A percentile compares a stretch with the other conserved stretches of the same genome.
phyloP scores from a whole-genome alignment of 768 basidiomycete species.

The Multifurca ochricompacta region DNA sequence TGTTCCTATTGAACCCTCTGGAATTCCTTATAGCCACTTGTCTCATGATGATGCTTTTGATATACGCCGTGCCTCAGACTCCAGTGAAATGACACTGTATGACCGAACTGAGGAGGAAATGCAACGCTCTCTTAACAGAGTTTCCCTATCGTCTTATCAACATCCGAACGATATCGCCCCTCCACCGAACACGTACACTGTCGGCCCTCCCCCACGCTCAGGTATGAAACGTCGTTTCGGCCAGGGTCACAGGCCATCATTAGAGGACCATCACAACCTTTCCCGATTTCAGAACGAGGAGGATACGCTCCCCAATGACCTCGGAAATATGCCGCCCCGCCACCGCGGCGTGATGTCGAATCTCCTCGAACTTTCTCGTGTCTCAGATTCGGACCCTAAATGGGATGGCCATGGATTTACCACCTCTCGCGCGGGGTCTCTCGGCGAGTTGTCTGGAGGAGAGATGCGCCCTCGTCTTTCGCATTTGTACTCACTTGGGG shows the following conservation, averaged over 20 bases:
- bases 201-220: neutral
- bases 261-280: neutral
- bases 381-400: neutral
- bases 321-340: neutral
- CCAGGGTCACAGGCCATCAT: neutral
- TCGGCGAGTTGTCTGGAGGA: neutral
- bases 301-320: neutral
- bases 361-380: constrained; percentile 12
- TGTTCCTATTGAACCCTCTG: neutral
- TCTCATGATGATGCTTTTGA: neutral
- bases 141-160: constrained; percentile 13
- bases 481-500: constrained; percentile 20
- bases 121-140: constrained; percentile 2
- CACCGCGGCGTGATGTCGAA: constrained; percentile 11
- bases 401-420: neutral
- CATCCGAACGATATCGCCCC: constrained; percentile 10
- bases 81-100: constrained; percentile 10
- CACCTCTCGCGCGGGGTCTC: neutral
- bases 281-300: neutral
- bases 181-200: neutral
- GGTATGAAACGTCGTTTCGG: neutral
- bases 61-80: constrained; percentile 7
- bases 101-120: constrained; percentile 10
- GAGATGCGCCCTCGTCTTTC: constrained; percentile 10
- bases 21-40: neutral